Conservation (phyloP, 306 rosid species). For the Clitoria ternatea region DNA sequence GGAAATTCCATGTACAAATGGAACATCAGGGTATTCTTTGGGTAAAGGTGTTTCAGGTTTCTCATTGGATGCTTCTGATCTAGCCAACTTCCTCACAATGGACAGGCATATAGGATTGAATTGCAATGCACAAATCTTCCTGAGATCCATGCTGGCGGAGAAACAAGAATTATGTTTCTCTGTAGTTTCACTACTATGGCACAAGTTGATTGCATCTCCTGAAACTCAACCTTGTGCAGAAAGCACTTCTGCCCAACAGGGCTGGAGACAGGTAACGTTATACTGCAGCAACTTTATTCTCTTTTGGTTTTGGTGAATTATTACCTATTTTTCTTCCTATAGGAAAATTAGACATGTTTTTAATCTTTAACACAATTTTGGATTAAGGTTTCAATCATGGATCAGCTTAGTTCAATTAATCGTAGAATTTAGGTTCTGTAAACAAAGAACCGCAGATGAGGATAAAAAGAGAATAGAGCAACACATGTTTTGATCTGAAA, state of each 20-base stretch:
- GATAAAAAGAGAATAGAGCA: neutral
- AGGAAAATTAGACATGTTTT: neutral
- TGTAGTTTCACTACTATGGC: conserved; percentile 93
- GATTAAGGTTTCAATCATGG: neutral
- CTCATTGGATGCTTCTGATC: conserved; percentile 81
- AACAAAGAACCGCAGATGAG: neutral
- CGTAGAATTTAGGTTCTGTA: neutral
- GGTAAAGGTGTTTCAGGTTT: conserved; percentile 66
- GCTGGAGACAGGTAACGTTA: conserved; percentile 87
- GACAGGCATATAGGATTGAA: conserved; percentile 89
- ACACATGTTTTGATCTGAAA: neutral
- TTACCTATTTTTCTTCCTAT: neutral
- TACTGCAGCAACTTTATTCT: conserved; percentile 1
- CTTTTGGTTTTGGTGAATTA: neutral
- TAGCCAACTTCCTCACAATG: conserved; percentile 93
- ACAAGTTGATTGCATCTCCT: conserved; percentile 89
- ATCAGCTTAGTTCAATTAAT: neutral
- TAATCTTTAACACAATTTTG: neutral
- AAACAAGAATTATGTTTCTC: conserved; percentile 91
- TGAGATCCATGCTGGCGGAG: conserved; percentile 76
- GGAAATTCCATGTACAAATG: conserved; percentile 43
- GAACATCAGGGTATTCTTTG: conserved; percentile 42
- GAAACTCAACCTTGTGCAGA: conserved; percentile 89
- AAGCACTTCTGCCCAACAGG: conserved; percentile 99
- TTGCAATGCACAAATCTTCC: conserved; percentile 73